Evolutionary conservation across 2,329 filamentous ascomycete genomes (phyloP).

Genomic region (Ilyonectria destructans): DNA sequence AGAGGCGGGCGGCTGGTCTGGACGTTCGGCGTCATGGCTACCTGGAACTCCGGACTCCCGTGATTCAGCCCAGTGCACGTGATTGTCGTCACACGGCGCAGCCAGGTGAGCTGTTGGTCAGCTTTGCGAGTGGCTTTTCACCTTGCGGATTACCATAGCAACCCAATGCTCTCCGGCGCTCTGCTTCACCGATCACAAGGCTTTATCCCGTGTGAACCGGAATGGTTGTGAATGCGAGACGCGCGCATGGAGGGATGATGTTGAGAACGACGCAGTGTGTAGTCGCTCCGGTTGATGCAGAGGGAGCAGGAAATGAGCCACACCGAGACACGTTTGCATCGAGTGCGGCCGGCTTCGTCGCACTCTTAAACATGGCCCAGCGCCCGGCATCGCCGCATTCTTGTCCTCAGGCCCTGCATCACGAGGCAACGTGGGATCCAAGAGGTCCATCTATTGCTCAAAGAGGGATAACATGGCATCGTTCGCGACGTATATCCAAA

Average conservation of each 20-base stretch:
- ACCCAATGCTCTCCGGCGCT: constrained; percentile 2
- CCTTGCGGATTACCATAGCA: constrained; percentile 11
- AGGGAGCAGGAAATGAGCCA: constrained; percentile 12
- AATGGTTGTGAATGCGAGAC: constrained; percentile 13
- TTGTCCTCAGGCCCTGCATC: constrained; percentile 33
- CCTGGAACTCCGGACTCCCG: constrained; percentile 30
- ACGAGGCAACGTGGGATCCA: constrained; percentile 38
- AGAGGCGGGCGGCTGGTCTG: constrained; percentile 59
- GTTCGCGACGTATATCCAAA: constrained; percentile 31
- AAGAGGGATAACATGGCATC: constrained; percentile 40
- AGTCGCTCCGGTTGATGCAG: constrained; percentile 4
- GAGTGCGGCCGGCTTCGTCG: constrained; percentile 30
- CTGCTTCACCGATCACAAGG: constrained; percentile 21
- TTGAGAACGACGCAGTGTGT: neutral
- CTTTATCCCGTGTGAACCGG: constrained; percentile 17
- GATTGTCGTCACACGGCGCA: constrained; percentile 48
- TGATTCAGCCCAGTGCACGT: constrained; percentile 48
- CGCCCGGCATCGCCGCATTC: constrained; percentile 31
- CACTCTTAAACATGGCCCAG: constrained; percentile 41
- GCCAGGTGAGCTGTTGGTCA: constrained; percentile 29
- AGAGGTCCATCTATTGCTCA: constrained; percentile 37
- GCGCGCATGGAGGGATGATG: constrained; percentile 7
- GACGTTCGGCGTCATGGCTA: constrained; percentile 46
- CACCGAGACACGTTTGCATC: constrained; percentile 21
- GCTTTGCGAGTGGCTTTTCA: constrained; percentile 19